A percentile compares a stretch with the other conserved stretches of the same genome.
Evolutionary conservation across 31 red algal species (phyloP).

Genomic region (Odonthalia washingtoniensis): DNA sequence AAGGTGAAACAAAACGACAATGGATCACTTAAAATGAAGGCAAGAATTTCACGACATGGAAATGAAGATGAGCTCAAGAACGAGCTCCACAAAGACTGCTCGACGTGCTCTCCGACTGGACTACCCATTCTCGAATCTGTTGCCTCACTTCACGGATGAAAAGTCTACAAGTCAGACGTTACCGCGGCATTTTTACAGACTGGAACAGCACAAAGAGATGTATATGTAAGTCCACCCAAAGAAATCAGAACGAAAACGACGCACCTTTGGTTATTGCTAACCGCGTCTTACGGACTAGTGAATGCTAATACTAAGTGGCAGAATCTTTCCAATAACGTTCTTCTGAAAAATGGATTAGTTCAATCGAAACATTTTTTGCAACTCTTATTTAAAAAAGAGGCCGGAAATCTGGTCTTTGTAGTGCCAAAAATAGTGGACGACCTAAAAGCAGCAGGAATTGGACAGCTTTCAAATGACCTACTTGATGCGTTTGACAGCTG

Average conservation of each 20-base stretch:
- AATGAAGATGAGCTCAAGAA: conserved; percentile 26
- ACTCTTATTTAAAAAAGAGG: conserved; percentile 17
- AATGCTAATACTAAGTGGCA: conserved; percentile 51
- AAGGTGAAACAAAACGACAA: background rate
- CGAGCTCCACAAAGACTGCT: background rate
- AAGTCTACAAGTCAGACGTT: conserved; percentile 5
- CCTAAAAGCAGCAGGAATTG: background rate
- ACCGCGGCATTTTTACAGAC: background rate
- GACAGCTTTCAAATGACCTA: background rate
- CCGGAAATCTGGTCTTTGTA: background rate
- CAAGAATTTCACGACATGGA: background rate
- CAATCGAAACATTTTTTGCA: conserved; percentile 26
- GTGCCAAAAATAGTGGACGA: conserved; percentile 14
- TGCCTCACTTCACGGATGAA: background rate
- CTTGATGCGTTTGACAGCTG: background rate
- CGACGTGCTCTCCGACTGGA: background rate
- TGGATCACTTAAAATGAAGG: background rate
- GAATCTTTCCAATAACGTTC: background rate
- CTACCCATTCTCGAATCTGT: background rate
- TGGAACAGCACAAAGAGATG: background rate
- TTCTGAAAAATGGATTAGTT: conserved; percentile 7
- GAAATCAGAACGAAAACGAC: background rate
- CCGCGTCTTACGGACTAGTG: conserved; percentile 35
- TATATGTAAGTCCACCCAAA: background rate
- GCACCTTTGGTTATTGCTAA: conserved; percentile 27